Evolutionary conservation across 164 flowering plant species (phyloP).

Genomic region (Nelumbo lutea): DNA sequence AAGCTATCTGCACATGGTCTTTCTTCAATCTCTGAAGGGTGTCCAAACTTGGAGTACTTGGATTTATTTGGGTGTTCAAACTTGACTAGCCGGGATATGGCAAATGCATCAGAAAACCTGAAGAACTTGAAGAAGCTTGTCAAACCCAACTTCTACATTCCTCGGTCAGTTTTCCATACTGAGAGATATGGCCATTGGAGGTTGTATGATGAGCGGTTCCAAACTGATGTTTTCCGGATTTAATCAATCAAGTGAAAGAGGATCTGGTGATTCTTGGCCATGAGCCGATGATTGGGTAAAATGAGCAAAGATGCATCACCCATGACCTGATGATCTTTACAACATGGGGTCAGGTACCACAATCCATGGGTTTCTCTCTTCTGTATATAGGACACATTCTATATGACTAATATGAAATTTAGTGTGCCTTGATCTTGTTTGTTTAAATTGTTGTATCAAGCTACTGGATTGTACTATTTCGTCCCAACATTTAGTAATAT

Average conservation of each 20-base stretch:
- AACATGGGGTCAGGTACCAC: too few relatives aligned
- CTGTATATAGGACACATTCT: too few relatives aligned
- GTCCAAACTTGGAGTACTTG: slow-evolving; percentile 49
- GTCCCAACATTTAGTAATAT: too few relatives aligned
- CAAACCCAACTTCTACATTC: slow-evolving; percentile 72
- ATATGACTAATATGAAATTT: too few relatives aligned
- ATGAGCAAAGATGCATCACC: too few relatives aligned
- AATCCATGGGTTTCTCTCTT: too few relatives aligned
- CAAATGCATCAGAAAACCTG: slow-evolving; percentile 41
- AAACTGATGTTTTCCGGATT: slow-evolving; percentile 69
- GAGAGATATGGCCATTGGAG: slow-evolving; percentile 92
- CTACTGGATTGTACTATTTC: too few relatives aligned
- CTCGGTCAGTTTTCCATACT: slow-evolving; percentile 56
- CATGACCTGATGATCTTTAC: too few relatives aligned
- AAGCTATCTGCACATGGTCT: slow-evolving; percentile 69
- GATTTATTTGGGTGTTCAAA: slow-evolving; percentile 81
- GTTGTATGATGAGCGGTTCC: slow-evolving; percentile 87
- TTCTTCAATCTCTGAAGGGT: slow-evolving; percentile 49
- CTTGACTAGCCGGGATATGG: slow-evolving; percentile 63
- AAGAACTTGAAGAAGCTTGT: slow-evolving; percentile 53
- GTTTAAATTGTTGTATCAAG: too few relatives aligned
- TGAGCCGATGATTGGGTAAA: too few relatives aligned
- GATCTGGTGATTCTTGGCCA: not conserved
- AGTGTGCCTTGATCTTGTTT: too few relatives aligned
- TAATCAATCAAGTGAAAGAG: slow-evolving; percentile 20